Evolutionary conservation across 1,139 yeast species (phyloP), one percentile per base, ranked within the genome.

Genomic region (Yamadazyma oceani): DNA sequence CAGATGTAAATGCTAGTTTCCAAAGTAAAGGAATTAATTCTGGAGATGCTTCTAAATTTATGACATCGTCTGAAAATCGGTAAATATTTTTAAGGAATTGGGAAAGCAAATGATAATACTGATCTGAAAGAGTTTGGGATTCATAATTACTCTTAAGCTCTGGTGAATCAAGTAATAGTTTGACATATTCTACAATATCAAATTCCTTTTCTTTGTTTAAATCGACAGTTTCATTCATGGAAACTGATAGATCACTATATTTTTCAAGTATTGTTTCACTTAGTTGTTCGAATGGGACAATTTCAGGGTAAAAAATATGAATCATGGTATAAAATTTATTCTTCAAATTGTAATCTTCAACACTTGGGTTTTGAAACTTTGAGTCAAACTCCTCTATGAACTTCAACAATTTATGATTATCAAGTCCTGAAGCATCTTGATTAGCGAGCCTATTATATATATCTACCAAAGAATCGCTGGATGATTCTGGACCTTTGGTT

Each of bases 21-120:
- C 73, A 64, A 11, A 71, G 51, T 17, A 71, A 51, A 0, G 70
- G 68, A 10, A 66, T 50, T 28, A 68, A 57, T 32, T 59, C 60
- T 1, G 62, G 60, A 16, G 54, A 44, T 3, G 53, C 35, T 12
- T 60, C 50, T 26, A 68, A 42, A 16, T 60, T 51, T 23, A 66
- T 47, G 24, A 39, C 34, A 12, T 60, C 56, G 11, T 45, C 45
- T 1, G 65, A 53, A 38, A 67, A 69, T 17, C 50, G 38, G 38
- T 58, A 54, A 8, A 69, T 33, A 1, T 48, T 49, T 13, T 55
- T 40, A 10, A 66, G 53, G 44, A 69, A 65, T 15, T 42, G 28
- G 7, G 73, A 50, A 24, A 69, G 45, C 22, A 40, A 42, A 33
- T 62, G 60, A 28, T 53, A 55, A 2, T 46, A 34, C 2, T 31